These are phyloP conservation scores for Butyriboletus loyo DNA, from an alignment of 768 basidiomycete species.

Conservation along the genomic window DNA sequence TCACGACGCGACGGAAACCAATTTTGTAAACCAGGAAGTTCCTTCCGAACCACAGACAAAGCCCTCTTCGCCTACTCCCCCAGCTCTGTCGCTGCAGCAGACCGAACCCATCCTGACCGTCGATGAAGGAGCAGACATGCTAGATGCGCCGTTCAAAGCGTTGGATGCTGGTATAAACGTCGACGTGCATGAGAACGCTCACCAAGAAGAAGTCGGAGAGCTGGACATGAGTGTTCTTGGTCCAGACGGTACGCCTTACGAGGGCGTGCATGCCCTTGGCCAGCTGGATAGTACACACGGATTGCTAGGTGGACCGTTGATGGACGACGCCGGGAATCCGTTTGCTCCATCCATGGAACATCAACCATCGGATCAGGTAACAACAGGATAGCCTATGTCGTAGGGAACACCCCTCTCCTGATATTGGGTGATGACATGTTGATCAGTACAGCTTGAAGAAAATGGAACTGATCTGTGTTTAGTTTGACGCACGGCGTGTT, in stretches of 20 bases:
- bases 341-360: slow-evolving; percentile 40
- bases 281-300: slow-evolving; percentile 53
- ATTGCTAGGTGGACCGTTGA: slow-evolving; percentile 56
- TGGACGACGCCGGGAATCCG: slow-evolving; percentile 60
- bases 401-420: neutral
- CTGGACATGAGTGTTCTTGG: slow-evolving; percentile 65
- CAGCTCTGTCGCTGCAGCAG: slow-evolving; percentile 50
- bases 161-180: slow-evolving; percentile 47
- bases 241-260: slow-evolving; percentile 61
- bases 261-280: slow-evolving; percentile 49
- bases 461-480: slow-evolving; percentile 3
- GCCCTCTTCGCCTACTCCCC: slow-evolving; percentile 65
- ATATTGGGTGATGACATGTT: slow-evolving; percentile 8
- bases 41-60: slow-evolving; percentile 56
- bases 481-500: neutral
- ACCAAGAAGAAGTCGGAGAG: slow-evolving; percentile 40
- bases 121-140: slow-evolving; percentile 37
- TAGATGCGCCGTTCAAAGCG: slow-evolving; percentile 57
- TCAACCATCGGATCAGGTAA: slow-evolving; percentile 11
- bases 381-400: slow-evolving; percentile 7
- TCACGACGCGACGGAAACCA: slow-evolving; percentile 38
- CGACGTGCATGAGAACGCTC: slow-evolving; percentile 32
- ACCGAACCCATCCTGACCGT: slow-evolving; percentile 44
- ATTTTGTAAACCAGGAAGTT: slow-evolving; percentile 34
- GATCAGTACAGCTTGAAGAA: neutral